Evolutionary conservation across 2,329 filamentous ascomycete species (phyloP).

Genomic region (Hypomyces perniciosus): DNA sequence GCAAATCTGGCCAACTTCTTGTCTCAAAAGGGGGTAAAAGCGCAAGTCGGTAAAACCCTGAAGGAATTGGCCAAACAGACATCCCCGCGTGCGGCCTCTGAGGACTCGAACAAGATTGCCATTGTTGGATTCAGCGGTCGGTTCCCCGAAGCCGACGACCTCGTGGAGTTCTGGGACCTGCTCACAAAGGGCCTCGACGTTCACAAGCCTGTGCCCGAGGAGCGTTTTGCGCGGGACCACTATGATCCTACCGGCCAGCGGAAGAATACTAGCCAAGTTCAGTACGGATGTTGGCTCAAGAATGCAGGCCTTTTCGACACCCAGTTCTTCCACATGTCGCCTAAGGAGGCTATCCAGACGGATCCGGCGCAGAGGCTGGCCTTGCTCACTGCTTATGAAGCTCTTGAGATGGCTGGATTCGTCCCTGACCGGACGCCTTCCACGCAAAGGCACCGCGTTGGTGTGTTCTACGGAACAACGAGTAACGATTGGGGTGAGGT

Average conservation of each 20-base stretch:
- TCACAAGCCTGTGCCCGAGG: slow-evolving; percentile 53
- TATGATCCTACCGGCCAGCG: slow-evolving; percentile 61
- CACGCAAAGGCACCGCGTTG: slow-evolving; percentile 52
- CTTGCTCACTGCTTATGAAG: slow-evolving; percentile 71
- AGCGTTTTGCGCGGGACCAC: slow-evolving; percentile 64
- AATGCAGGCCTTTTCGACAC: slow-evolving; percentile 70
- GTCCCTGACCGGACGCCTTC: slow-evolving; percentile 29
- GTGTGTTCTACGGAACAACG: slow-evolving; percentile 70
- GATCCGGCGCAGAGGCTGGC: slow-evolving; percentile 73
- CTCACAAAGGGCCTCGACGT: slow-evolving; percentile 62
- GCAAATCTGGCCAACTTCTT: no score
- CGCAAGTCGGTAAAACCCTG: no score
- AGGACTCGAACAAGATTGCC: no score
- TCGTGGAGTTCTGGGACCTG: slow-evolving; percentile 53
- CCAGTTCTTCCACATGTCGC: slow-evolving; percentile 78
- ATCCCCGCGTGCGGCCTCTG: no score
- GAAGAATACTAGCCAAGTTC: slow-evolving; percentile 63
- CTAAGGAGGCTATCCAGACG: slow-evolving; percentile 66
- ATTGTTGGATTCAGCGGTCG: no score
- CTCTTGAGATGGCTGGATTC: slow-evolving; percentile 51
- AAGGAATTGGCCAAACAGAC: no score
- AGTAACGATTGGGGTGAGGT: slow-evolving; percentile 76
- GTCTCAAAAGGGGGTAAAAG: no score
- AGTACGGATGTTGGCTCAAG: slow-evolving; percentile 64
- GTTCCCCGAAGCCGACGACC: no score